Conservation (phyloP, 345 rosid genomes). For the Excoecaria cochinchinensis region DNA sequence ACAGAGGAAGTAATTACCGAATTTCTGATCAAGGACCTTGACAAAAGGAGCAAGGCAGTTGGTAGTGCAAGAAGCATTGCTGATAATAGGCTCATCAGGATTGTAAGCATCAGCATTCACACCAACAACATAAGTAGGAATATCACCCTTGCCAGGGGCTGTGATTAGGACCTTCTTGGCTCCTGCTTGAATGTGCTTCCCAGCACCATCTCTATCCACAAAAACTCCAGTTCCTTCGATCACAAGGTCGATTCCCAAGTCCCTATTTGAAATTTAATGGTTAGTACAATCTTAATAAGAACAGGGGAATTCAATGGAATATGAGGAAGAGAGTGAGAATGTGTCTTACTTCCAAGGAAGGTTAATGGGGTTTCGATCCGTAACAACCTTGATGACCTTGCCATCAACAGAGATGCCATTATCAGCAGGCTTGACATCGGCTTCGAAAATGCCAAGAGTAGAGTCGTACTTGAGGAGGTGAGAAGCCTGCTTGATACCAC, state of each 20-base stretch:
- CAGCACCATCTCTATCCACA: constrained; percentile 94
- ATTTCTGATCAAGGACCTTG: constrained; percentile 97
- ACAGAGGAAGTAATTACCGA: constrained; percentile 40
- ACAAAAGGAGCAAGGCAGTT: constrained; percentile 99
- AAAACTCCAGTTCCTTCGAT: constrained; percentile 98
- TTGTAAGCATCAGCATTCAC: constrained; percentile 83
- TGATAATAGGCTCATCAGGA: constrained; percentile 75
- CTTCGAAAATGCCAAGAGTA: constrained; percentile 88
- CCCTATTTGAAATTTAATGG: constrained; percentile 40
- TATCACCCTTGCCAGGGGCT: constrained; percentile 97
- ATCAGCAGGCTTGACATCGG: constrained; percentile 80
- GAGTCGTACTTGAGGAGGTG: constrained; percentile 98
- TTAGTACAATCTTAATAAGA: background rate
- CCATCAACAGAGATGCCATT: constrained; percentile 93
- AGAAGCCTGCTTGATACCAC: constrained; percentile 94
- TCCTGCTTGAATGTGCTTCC: constrained; percentile 88
- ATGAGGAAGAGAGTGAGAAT: background rate
- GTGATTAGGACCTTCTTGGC: constrained; percentile 96
- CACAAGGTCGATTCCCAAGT: constrained; percentile 76
- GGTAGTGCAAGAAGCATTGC: constrained; percentile 99
- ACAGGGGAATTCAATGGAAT: background rate
- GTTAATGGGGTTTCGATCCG: constrained; percentile 68
- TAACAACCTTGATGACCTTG: constrained; percentile 86
- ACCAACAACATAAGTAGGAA: constrained; percentile 93
- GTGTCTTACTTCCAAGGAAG: constrained; percentile 87